Evolutionary conservation across 2,329 filamentous ascomycete genomes (phyloP), one percentile per base, ranked within the genome.

Genomic region (Verticillium nonalfalfae): DNA sequence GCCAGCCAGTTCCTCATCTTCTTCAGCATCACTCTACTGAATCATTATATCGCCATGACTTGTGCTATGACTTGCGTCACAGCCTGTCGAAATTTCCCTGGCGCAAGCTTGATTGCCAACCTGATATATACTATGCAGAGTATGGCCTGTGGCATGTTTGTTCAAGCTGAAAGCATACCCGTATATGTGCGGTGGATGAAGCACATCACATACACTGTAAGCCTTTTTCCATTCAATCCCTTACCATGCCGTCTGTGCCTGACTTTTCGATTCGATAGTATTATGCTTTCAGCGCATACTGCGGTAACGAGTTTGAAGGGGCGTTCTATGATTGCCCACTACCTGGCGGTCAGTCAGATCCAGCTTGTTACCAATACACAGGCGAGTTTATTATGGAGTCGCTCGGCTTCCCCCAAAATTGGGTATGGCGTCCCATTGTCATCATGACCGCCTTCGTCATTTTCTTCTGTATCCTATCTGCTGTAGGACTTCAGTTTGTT

Each of bases 161-260:
- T 93, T 14, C 89, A 93, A 70, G 80, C 81, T 11, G 85, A 90
- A 59, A 85, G 87, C 5, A 90, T 93, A 3, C 89, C 90, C 0
- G 78, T 93, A 1, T 93, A 92, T 67, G 85, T 91, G n/a, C 81
- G 89, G 60, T 93, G 90, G 90, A 76, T 90, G 1, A 93, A 91
- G 69, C 89, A 85, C 78, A 80, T 81, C 31, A 82, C 85, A 1
- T 88, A 87, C 65, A 80, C 82, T 26, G 81, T 82, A 73, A 70
- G 78, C 69, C 4, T 11, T 31, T 1, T 2, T 70, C 68, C 4
- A 69, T 69, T 4, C 26, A 31, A 74, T 74, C 56, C 71, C 69
- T 1, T 72, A 68, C 26, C 26, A 31, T 31, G 26, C 26, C 26
- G 26, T 31, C 26, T 31, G 26, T 31, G 26, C 4, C 26, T 31